phyloP scores from a whole-genome alignment of 129 eudicot species.

The Artemisia tridentata region DNA sequence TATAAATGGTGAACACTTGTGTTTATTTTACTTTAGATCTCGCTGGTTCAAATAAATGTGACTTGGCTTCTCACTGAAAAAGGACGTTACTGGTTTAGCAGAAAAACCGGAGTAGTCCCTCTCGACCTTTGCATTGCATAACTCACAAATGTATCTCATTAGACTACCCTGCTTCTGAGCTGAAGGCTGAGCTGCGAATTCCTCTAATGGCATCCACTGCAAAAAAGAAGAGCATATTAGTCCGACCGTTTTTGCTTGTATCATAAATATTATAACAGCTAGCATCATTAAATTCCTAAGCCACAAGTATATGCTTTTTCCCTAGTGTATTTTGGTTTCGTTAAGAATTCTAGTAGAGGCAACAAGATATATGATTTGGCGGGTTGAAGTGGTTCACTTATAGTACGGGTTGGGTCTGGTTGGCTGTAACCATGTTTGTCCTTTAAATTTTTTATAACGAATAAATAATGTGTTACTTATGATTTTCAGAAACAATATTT shows the following conservation, averaged over 20 bases:
- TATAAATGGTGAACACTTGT: slow-evolving; percentile 12
- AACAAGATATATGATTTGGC: no score
- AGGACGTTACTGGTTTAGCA: slow-evolving; percentile 39
- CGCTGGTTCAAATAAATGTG: slow-evolving; percentile 45
- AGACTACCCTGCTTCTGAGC: slow-evolving; percentile 38
- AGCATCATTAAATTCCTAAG: no score
- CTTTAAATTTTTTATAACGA: no score
- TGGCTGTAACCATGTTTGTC: no score
- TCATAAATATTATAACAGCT: no score
- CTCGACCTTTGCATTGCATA: slow-evolving; percentile 52
- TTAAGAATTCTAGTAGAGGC: background rate
- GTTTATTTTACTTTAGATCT: slow-evolving; percentile 29
- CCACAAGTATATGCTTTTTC: no score
- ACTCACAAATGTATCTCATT: slow-evolving; percentile 35
- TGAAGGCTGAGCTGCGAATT: slow-evolving; percentile 55
- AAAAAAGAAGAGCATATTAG: background rate
- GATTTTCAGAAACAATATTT: no score
- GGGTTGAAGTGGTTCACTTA: background rate
- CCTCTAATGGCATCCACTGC: slow-evolving; percentile 75
- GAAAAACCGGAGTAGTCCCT: slow-evolving; percentile 54
- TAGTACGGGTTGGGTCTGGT: no score
- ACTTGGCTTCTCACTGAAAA: slow-evolving; percentile 29
- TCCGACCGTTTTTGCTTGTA: no score
- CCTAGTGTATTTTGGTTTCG: background rate
- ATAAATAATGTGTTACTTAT: no score